Percentiles rank a stretch among this genome's conserved stretches.
phyloP scores from a whole-genome alignment of 2,329 filamentous ascomycete genomes.

The Aspergillus pseudonomiae region DNA sequence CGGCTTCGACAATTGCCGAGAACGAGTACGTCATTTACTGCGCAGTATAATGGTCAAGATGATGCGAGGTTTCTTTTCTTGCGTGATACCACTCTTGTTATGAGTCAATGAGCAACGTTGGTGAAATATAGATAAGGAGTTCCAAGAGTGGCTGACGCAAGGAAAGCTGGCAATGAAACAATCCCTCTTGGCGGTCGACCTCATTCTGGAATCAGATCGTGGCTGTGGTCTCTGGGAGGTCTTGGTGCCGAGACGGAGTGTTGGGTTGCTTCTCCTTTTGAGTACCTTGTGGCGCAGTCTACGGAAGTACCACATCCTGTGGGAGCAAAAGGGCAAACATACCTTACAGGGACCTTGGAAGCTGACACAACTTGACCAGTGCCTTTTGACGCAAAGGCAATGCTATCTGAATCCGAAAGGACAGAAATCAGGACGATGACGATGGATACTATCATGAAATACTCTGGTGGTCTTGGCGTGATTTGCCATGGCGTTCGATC shows the following conservation, averaged over 20 bases:
- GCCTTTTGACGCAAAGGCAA: not conserved
- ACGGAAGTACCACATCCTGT: not conserved
- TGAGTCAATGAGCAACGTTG: not conserved
- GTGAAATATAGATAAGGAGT: not conserved
- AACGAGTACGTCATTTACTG: not conserved
- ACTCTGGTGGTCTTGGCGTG: not conserved
- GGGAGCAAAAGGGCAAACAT: no score
- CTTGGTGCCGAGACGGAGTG: not conserved
- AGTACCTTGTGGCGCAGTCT: not conserved
- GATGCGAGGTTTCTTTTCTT: not conserved
- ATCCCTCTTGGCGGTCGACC: not conserved
- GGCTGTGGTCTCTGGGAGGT: not conserved
- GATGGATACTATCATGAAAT: not conserved
- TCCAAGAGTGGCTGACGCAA: not conserved
- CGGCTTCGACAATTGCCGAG: not conserved
- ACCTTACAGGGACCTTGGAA: not conserved
- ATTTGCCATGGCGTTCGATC: not conserved
- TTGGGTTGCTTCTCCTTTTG: not conserved
- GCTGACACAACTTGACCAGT: no score
- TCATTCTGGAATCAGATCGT: not conserved
- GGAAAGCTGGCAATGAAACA: not conserved
- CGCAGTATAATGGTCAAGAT: not conserved
- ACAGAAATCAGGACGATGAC: not conserved
- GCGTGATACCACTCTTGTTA: not conserved
- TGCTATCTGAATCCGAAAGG: not conserved